Conservation (phyloP, 768 basidiomycete genomes). For the Rhodotorula taiwanensis region DNA sequence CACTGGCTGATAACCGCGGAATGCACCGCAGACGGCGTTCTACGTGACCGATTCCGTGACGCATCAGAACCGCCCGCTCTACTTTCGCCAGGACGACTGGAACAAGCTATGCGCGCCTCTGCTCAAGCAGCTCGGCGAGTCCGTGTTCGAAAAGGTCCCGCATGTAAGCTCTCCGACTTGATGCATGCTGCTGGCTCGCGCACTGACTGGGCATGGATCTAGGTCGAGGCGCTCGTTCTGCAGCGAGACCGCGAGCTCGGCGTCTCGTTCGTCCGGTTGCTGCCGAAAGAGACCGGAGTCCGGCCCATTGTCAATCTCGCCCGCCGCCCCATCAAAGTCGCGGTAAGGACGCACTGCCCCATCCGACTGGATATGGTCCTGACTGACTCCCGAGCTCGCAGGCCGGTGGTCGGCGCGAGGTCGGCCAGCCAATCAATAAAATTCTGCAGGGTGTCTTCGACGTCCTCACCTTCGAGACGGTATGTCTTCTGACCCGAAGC, state of each 20-base stretch:
- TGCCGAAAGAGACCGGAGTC: constrained; percentile 93
- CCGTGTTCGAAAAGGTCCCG: constrained; percentile 64
- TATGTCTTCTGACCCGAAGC: constrained; percentile 42
- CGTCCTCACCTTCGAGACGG: constrained; percentile 82
- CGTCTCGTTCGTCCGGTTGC: constrained; percentile 74
- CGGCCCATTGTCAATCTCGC: constrained; percentile 88
- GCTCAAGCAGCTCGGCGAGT: constrained; percentile 61
- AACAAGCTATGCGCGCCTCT: constrained; percentile 70
- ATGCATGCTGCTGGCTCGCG: no score
- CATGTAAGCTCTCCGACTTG: constrained; percentile 49
- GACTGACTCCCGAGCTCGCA: neutral
- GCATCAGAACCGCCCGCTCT: constrained; percentile 72
- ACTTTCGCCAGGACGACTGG: constrained; percentile 96
- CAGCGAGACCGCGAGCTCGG: constrained; percentile 67
- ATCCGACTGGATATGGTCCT: neutral
- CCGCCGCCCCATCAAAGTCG: constrained; percentile 36
- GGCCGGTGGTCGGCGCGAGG: constrained; percentile 41
- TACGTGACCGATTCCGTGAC: constrained; percentile 88
- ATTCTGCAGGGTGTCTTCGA: constrained; percentile 75
- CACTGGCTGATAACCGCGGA: neutral
- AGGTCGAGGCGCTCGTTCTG: constrained; percentile 48
- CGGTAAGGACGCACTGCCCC: constrained; percentile 35
- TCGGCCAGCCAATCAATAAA: constrained; percentile 72
- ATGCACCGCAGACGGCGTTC: constrained; percentile 64
- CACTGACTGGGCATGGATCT: neutral